These are phyloP conservation scores for Neonectria punicea DNA, from an alignment of 2,329 filamentous ascomycete genomes.

Conservation along the genomic window DNA sequence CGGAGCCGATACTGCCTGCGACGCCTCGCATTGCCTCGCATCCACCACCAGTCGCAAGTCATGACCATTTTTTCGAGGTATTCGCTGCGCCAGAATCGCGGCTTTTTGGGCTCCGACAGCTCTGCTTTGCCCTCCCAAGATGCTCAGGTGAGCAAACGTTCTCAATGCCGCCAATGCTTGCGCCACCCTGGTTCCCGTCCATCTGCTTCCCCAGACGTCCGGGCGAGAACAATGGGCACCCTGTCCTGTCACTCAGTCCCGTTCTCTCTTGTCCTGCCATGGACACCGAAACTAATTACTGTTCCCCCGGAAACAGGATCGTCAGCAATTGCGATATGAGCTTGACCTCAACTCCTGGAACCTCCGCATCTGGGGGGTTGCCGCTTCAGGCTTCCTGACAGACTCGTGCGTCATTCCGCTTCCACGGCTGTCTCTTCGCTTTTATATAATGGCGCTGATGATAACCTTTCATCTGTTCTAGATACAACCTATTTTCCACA, in stretches of 20 bases:
- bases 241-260: slow-evolving; percentile 15
- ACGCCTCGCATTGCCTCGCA: slow-evolving; percentile 33
- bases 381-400: slow-evolving; percentile 65
- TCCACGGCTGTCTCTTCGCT: neutral
- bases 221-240: slow-evolving; percentile 19
- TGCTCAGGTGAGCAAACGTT: slow-evolving; percentile 53
- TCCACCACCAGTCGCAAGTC: slow-evolving; percentile 31
- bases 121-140: slow-evolving; percentile 62
- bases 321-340: slow-evolving; percentile 62
- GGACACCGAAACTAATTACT: slow-evolving; percentile 26
- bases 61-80: slow-evolving; percentile 47
- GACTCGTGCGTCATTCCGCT: slow-evolving; percentile 56
- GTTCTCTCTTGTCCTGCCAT: slow-evolving; percentile 16
- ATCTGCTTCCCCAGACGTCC: slow-evolving; percentile 10
- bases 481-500: slow-evolving; percentile 65
- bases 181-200: neutral
- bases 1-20: slow-evolving; percentile 21
- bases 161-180: slow-evolving; percentile 12
- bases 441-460: neutral
- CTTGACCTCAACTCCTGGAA: slow-evolving; percentile 66
- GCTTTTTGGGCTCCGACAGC: slow-evolving; percentile 62
- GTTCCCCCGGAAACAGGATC: slow-evolving; percentile 52
- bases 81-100: slow-evolving; percentile 55
- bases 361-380: slow-evolving; percentile 64
- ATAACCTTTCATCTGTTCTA: slow-evolving; percentile 36